Percentiles rank a stretch among this genome's conserved stretches.
Evolutionary conservation across 192 early-diverging fungal genomes (phyloP).

Genomic region (Phlyctochytrium bullatum): DNA sequence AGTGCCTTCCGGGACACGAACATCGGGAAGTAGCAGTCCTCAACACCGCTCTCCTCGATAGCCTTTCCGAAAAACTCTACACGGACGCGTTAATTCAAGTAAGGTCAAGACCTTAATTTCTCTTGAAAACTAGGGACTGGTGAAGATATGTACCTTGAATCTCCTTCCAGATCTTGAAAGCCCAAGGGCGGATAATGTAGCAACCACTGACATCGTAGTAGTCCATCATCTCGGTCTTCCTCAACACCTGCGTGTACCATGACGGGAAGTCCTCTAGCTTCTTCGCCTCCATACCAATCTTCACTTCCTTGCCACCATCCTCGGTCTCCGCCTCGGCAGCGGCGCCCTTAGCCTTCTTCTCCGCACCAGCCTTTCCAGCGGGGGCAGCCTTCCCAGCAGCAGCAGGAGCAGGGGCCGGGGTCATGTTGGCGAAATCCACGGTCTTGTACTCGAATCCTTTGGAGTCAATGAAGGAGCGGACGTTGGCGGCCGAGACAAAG

Average conservation of each 20-base stretch:
- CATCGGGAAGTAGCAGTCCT: conserved; percentile 99
- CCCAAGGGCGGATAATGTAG: conserved; percentile 95
- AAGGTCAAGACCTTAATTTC: conserved; percentile 7
- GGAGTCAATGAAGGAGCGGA: conserved; percentile 57
- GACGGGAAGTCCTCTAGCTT: conserved; percentile 89
- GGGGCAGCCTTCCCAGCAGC: conserved; percentile 16
- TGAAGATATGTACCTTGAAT: conserved; percentile 68
- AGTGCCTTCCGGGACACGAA: conserved; percentile 87
- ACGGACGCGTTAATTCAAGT: not conserved
- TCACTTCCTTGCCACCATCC: conserved; percentile 49
- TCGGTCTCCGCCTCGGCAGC: conserved; percentile 36
- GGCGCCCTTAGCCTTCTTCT: conserved; percentile 9
- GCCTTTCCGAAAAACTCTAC: conserved; percentile 84
- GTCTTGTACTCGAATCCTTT: conserved; percentile 47
- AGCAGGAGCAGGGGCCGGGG: conserved; percentile 40
- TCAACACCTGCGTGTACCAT: conserved; percentile 92
- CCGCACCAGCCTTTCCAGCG: conserved; percentile 1
- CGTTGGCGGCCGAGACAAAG: conserved; percentile 53
- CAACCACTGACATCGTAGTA: conserved; percentile 99
- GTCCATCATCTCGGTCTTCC: conserved; percentile 93
- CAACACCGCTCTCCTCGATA: conserved; percentile 90
- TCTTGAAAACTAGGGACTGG: conserved; percentile 4
- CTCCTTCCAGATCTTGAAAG: conserved; percentile 96
- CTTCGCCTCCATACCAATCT: conserved; percentile 81
- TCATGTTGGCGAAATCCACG: conserved; percentile 53